A percentile compares a stretch with the other conserved stretches of the same genome.
These are phyloP conservation scores for Pyrus pyrifolia DNA, from an alignment of 306 rosid species.

Conservation along the genomic window DNA sequence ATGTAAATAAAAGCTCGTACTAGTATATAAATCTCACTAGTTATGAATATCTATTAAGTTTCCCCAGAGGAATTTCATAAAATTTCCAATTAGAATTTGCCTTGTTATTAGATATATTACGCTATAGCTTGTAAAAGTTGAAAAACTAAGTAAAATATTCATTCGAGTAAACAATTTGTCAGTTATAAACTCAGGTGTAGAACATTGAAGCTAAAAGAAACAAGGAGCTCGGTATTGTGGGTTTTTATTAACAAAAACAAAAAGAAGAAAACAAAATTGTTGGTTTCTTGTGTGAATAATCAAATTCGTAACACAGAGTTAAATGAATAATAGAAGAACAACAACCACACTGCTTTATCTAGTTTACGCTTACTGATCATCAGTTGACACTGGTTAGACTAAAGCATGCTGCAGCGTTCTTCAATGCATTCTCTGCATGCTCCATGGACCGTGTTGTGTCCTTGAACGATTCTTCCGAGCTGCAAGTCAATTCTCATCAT, in stretches of 20 bases:
- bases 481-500: constrained; percentile 14
- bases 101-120: not conserved
- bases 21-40: constrained; percentile 9
- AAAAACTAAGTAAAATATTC: not conserved
- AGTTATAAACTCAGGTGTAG: not conserved
- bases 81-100: not conserved
- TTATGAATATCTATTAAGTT: not conserved
- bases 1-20: constrained; percentile 18
- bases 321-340: not conserved
- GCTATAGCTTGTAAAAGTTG: not conserved
- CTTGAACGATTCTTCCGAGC: constrained; percentile 67
- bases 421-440: constrained; percentile 52
- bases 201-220: not conserved
- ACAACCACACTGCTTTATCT: not conserved
- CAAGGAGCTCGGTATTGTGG: constrained; percentile 6
- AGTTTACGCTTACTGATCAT: constrained; percentile 18
- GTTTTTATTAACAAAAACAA: not conserved
- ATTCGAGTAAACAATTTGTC: not conserved
- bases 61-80: not conserved
- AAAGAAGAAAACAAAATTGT: not conserved
- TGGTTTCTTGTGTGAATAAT: constrained; percentile 7
- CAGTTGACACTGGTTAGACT: constrained; percentile 66
- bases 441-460: constrained; percentile 48
- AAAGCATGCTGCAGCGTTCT: constrained; percentile 69
- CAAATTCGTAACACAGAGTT: not conserved